Evolutionary conservation across 768 basidiomycete species (phyloP).

Genomic region (Leccinum sublutescens): DNA sequence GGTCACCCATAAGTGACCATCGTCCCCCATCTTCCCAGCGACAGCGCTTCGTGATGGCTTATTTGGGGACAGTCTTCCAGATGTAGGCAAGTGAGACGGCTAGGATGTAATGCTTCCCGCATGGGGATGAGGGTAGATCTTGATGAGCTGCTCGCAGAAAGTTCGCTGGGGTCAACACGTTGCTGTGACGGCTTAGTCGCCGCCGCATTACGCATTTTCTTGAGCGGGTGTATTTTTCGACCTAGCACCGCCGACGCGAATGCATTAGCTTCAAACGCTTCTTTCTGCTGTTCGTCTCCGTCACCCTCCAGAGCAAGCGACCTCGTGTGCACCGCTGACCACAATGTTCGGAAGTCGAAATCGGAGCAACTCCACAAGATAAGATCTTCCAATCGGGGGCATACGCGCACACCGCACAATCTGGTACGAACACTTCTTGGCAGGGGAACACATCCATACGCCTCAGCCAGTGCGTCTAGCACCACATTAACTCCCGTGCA

Average conservation of each 20-base stretch:
- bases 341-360: constrained; percentile 37
- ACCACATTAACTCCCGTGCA: constrained; percentile 44
- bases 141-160: constrained; percentile 19
- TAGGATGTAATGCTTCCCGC: constrained; percentile 35
- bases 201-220: constrained; percentile 22
- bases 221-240: constrained; percentile 38
- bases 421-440: constrained; percentile 13
- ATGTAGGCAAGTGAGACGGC: constrained; percentile 41
- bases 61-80: constrained; percentile 42
- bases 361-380: constrained; percentile 52
- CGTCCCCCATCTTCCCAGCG: constrained; percentile 38
- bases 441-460: constrained; percentile 27
- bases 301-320: constrained; percentile 14
- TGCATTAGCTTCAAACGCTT: constrained; percentile 16
- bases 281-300: constrained; percentile 14
- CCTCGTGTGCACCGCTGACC: constrained; percentile 38
- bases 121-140: constrained; percentile 37
- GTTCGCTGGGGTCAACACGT: constrained; percentile 11
- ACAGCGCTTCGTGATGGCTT: constrained; percentile 36
- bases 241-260: constrained; percentile 28
- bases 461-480: constrained; percentile 41
- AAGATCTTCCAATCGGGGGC: constrained; percentile 50
- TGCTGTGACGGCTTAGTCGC: constrained; percentile 10
- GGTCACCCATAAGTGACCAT: constrained; percentile 25
- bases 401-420: constrained; percentile 43